A percentile compares a stretch with the other conserved stretches of the same genome.
Conservation (phyloP, 768 basidiomycete genomes). For the Suillus subluteus region DNA sequence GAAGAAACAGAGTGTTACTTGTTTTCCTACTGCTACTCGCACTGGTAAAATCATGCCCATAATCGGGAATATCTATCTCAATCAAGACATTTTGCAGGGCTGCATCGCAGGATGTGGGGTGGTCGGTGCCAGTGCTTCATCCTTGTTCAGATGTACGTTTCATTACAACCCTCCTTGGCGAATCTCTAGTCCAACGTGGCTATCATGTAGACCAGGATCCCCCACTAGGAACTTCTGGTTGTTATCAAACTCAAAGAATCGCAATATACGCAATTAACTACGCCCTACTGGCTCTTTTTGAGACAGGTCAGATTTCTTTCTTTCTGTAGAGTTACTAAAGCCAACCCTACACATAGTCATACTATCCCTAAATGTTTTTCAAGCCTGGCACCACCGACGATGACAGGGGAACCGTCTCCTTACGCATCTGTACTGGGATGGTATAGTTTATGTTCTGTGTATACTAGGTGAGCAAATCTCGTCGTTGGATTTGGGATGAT, state of each 20-base stretch:
- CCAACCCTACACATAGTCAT: not conserved
- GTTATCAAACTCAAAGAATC: conserved; percentile 1
- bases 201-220: conserved; percentile 3
- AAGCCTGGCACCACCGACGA: not conserved
- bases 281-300: not conserved
- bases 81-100: not conserved
- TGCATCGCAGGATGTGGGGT: not conserved
- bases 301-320: not conserved
- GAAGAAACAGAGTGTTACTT: not conserved
- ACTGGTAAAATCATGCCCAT: not conserved
- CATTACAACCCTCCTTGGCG: not conserved
- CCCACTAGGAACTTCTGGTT: not conserved
- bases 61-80: not conserved
- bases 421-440: conserved; percentile 2
- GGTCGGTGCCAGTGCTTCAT: not conserved
- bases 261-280: not conserved
- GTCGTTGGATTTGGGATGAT: not conserved
- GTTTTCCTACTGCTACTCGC: not conserved
- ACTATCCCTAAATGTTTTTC: not conserved
- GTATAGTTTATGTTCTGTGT: not conserved
- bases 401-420: not conserved
- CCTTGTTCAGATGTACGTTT: not conserved
- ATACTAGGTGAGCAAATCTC: not conserved
- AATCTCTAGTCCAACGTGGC: not conserved
- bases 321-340: not conserved